Evolutionary conservation across 228 moss, liverwort and hornwort genomes (phyloP).

Genomic region (Sphagnum fallax): DNA sequence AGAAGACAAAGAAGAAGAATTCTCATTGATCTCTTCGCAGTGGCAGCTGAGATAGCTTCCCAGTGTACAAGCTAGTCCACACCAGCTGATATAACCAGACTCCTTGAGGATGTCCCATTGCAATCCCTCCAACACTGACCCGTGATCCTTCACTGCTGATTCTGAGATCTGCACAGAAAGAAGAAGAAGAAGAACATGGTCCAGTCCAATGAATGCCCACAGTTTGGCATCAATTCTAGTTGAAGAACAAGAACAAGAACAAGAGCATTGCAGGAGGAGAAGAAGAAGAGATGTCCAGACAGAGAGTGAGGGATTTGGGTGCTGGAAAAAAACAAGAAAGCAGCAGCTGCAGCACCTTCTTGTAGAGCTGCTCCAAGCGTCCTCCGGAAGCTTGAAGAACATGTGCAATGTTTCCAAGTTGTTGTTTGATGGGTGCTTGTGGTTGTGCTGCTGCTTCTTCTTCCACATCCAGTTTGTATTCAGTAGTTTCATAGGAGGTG

Average conservation of each 20-base stretch:
- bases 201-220: no score
- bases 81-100: constrained; percentile 59
- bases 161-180: constrained; percentile 35
- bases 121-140: constrained; percentile 43
- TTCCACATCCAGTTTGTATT: no score
- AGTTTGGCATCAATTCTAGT: no score
- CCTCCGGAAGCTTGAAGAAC: constrained; percentile 17
- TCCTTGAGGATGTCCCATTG: constrained; percentile 51
- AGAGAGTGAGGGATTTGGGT: neutral
- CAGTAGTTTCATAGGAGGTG: no score
- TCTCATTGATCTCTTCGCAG: constrained; percentile 7
- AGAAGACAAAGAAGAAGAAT: no score
- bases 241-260: no score
- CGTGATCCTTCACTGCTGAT: constrained; percentile 38
- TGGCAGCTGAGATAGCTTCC: constrained; percentile 41
- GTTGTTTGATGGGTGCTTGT: neutral
- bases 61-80: constrained; percentile 43
- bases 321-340: neutral
- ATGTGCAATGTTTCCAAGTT: constrained; percentile 24
- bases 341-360: constrained; percentile 21
- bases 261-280: no score
- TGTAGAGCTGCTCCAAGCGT: constrained; percentile 44
- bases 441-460: no score
- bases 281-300: no score
- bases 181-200: neutral